Base-by-base conservation (phyloP, 805 yeast genomes). In the Candida maltosa region DNA sequence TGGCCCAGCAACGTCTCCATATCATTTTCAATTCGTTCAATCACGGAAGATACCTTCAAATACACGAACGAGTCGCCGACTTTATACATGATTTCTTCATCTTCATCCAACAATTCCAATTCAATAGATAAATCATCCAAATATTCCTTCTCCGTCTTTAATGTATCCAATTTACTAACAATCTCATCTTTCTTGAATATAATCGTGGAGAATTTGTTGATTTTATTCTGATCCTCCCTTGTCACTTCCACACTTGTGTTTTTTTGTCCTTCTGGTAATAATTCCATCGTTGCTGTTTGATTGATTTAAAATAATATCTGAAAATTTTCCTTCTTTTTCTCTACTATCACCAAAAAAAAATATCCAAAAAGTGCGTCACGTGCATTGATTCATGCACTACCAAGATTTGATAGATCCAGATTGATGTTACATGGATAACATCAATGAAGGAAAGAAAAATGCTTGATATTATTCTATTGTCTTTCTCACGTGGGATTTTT, bases 161-260 rank as follows among this genome's bases (percentile, higher is more conserved):
- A 65, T 36, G 62, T 60, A 15, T 65, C 61, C 23, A 84, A 63
- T 32, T 70, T 70, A 14, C 60, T 71, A 21, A 71, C 65, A 10
- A 80, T 55, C 14, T 70, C 69, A 45, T 85, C 87, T 46, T 82
- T 80, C 41, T 81, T 78, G 45, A 80, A 69, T 40, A 88, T 86
- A 42, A 88, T 69, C 30, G 88, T 83, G 11, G 96, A 86, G 54
- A 93, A 91, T 55, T 78, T 78, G 60, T 91, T 93, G 65, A 91
- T 91, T 53, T 77, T 77, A 54, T 84, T 80, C 63, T 91, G 98
- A 56, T 91, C 97, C 39, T 76, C 86, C 83, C 87, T 80, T 18
- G 72, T 60, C 17, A 84, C 94, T 44, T 82, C 86, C 0, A 70
- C 57, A 15, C 63, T 57, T 4, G 70, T 70, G 51, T 76, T 76